Evolutionary conservation across 768 basidiomycete genomes (phyloP), one percentile per base, ranked within the genome.

Genomic region (Panellus pusillus): DNA sequence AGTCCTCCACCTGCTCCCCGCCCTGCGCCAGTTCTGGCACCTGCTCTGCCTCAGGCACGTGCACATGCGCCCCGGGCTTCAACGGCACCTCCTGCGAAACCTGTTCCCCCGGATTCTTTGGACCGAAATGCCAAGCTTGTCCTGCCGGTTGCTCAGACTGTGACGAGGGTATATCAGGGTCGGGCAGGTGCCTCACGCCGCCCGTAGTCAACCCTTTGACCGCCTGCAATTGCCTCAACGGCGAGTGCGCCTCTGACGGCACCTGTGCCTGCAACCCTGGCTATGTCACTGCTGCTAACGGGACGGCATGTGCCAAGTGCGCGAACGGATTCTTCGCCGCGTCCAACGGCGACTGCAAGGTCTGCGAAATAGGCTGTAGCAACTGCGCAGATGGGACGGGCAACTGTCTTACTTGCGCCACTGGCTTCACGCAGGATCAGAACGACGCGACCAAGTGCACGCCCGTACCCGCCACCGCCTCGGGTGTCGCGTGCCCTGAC

Each of bases 161-260:
- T 65, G 87, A 92, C 58, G 84, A 90, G 15, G 92, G 93, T 6
- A 83, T 89, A 38, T 78, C 84, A 0, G 93, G 93, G 0, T 78
- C 83, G 0, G 93, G 93, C 0, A 74, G 75, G 39, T 96, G 93
- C 66, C 75, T 90, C 52, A 67, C 71, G 9, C 68, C 80, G 4
- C 63, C 70, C 0, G 72, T 81, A 27, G 65, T 69, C 32, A 81
- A 84, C 59, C 72, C 76, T 2, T 81, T 87, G 2, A 78, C 81
- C 32, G 78, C 78, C 2, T 96, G 93, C 70, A 87, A 91, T 63
- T 96, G 93, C 64, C 57, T 86, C 45, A 94, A 94, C 62, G 93
- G 93, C 2, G 68, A 81, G 41, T 96, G 93, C 68, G 79, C 79
- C 1, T 59, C 78, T 0, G 79, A 80, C 51, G 85, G 88, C 0